Base-by-base conservation (phyloP, 495 filamentous ascomycete species). In the Aspergillus egyptiacus region DNA sequence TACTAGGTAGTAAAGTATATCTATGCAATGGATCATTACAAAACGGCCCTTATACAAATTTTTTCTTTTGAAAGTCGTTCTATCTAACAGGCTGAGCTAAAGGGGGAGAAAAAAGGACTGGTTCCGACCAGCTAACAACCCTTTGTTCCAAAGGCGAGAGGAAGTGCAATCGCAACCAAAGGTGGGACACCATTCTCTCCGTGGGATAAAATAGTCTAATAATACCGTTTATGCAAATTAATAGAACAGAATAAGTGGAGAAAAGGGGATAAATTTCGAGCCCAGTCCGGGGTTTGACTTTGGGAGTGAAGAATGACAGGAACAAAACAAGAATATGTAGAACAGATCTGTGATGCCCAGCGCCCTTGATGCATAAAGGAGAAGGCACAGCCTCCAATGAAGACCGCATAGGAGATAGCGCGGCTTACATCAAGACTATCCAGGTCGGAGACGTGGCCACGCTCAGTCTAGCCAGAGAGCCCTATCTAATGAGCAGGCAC, bases 381-480 rank as follows among this genome's bases (percentile, higher is more conserved):
- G 20, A 46, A 54, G 51, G 52, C 46, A 44, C 46, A 50, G 46
- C 40, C 52, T 41, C 18, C 37, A 17, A 33, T 13, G 13, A n/a
- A 25, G 24, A 33, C 18, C 11, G 27, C n/a, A 41, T 15, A 15
- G 4, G 13, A 41, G 24, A 27, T n/a, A n/a, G n/a, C n/a, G 4
- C n/a, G 24, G 11, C 8, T 27, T 18, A 24, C 9, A 23, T 13
- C 19, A 11, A 10, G 11, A 24, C 38, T 3, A 17, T 11, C 10
- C 11, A 43, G 14, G 19, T 2, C 9, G n/a, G 19, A 31, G 14
- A 18, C 11, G 13, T 31, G 14, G 17, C 2, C 13, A 20, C 11
- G 39, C n/a, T 10, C 10, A 10, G 36, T 39, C 18, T 11, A 25
- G 22, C 22, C 28, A 6, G 3, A 19, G 11, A 46, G 9, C 2